phyloP scores from a whole-genome alignment of 306 rosid species.

The Coriaria nepalensis region DNA sequence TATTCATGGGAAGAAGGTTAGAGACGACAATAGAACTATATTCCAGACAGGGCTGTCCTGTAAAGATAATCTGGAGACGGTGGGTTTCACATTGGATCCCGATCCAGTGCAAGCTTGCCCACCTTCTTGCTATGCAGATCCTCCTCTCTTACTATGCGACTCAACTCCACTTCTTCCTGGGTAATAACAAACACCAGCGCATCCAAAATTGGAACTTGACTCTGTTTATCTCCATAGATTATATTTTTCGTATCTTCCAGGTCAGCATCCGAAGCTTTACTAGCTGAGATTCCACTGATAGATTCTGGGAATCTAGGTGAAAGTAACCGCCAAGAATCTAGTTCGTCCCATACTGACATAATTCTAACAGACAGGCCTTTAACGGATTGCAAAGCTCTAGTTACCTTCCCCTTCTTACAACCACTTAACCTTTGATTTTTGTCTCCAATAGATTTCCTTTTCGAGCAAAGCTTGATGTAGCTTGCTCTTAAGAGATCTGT shows the following conservation, averaged over 20 bases:
- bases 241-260: conserved; percentile 24
- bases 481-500: too few species aligned
- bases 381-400: conserved; percentile 41
- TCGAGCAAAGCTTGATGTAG: too few species aligned
- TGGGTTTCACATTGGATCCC: conserved; percentile 72
- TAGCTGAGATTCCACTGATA: conserved; percentile 26
- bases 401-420: too few species aligned
- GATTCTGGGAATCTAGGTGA: conserved; percentile 27
- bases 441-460: too few species aligned
- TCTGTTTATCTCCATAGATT: neutral
- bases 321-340: conserved; percentile 25
- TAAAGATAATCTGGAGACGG: conserved; percentile 56
- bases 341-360: conserved; percentile 36
- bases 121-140: conserved; percentile 27
- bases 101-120: conserved; percentile 32
- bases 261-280: conserved; percentile 34
- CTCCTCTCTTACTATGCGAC: conserved; percentile 33
- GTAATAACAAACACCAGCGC: conserved; percentile 21
- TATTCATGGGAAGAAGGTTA: conserved; percentile 60
- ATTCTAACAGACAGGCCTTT: conserved; percentile 24
- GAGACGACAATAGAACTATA: conserved; percentile 68
- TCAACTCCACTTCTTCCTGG: conserved; percentile 27
- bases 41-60: conserved; percentile 64
- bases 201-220: neutral
- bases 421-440: too few species aligned